Percentiles rank a stretch among this genome's conserved stretches.
Evolutionary conservation across 2,329 filamentous ascomycete genomes (phyloP).

Genomic region (Pseudodiploospora longispora): DNA sequence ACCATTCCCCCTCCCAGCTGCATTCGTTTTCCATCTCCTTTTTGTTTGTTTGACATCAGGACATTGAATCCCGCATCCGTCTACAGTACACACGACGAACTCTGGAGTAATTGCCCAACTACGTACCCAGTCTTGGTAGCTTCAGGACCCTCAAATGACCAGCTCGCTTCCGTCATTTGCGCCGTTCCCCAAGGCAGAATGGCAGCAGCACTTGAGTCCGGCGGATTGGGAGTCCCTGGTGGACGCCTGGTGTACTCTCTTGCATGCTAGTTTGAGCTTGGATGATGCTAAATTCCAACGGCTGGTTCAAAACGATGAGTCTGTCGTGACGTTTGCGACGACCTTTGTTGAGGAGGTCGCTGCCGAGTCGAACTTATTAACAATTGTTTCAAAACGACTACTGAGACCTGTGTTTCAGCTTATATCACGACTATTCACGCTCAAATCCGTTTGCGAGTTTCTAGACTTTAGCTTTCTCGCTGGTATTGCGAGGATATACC

Average conservation of each 20-base stretch:
- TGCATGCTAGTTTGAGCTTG: constrained; percentile 55
- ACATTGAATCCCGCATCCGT: too few relatives aligned
- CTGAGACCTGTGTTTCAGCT: constrained; percentile 59
- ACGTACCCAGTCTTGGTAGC: too few relatives aligned
- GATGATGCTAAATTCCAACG: constrained; percentile 46
- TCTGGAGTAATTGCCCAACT: too few relatives aligned
- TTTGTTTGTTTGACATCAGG: too few relatives aligned
- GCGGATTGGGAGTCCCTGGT: constrained; percentile 72
- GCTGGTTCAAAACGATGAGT: constrained; percentile 46
- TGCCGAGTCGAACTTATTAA: constrained; percentile 15
- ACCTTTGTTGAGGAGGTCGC: constrained; percentile 56
- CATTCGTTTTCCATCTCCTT: too few relatives aligned
- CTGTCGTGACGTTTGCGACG: constrained; percentile 29
- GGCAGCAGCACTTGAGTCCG: constrained; percentile 57
- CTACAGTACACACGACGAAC: too few relatives aligned
- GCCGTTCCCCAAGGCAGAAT: constrained; percentile 62
- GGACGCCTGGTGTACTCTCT: constrained; percentile 65
- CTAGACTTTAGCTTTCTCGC: constrained; percentile 61
- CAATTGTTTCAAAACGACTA: constrained; percentile 32
- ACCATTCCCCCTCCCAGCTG: too few relatives aligned
- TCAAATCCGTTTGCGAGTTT: constrained; percentile 28
- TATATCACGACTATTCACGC: constrained; percentile 45
- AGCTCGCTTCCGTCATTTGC: constrained; percentile 60
- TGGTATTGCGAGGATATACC: constrained; percentile 59
- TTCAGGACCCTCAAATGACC: constrained; percentile 22